These are phyloP conservation scores for Fomes fomentarius DNA, from an alignment of 1,284 basidiomycete genomes.

Conservation along the genomic window DNA sequence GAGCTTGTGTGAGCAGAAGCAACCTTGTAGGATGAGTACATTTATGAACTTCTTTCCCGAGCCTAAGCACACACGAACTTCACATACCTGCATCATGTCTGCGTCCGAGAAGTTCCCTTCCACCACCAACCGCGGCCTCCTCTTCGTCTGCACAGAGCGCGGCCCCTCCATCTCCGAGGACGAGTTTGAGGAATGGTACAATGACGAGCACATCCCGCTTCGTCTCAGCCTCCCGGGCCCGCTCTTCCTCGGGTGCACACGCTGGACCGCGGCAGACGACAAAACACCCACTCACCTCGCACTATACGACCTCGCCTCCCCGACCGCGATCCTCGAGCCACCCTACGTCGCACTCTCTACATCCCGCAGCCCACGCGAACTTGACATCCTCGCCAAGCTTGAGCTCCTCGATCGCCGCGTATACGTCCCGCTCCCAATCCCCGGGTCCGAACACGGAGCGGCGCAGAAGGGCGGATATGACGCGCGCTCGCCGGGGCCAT, in stretches of 20 bases:
- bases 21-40: too few relatives aligned
- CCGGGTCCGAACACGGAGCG: too few relatives aligned
- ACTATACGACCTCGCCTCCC: slow-evolving; percentile 58
- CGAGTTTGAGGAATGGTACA: slow-evolving; percentile 57
- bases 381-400: slow-evolving; percentile 47
- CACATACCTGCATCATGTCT: too few relatives aligned
- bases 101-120: too few relatives aligned
- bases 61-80: too few relatives aligned
- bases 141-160: slow-evolving; percentile 35
- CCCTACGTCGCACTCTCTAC: slow-evolving; percentile 54
- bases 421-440: slow-evolving; percentile 42
- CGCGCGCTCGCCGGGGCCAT: slow-evolving; percentile 33
- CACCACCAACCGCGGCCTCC: too few relatives aligned
- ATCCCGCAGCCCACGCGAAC: slow-evolving; percentile 58
- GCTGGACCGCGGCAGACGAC: slow-evolving; percentile 48
- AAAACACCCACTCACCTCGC: slow-evolving; percentile 52
- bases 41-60: too few relatives aligned
- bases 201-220: slow-evolving; percentile 66
- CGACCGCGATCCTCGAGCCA: slow-evolving; percentile 45
- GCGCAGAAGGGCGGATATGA: slow-evolving; percentile 32
- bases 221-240: slow-evolving; percentile 54
- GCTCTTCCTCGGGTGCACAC: slow-evolving; percentile 56
- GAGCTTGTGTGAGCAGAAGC: too few relatives aligned
- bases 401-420: slow-evolving; percentile 54
- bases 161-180: slow-evolving; percentile 30